phyloP scores from a whole-genome alignment of 768 basidiomycete species.

The Russula emetica region DNA sequence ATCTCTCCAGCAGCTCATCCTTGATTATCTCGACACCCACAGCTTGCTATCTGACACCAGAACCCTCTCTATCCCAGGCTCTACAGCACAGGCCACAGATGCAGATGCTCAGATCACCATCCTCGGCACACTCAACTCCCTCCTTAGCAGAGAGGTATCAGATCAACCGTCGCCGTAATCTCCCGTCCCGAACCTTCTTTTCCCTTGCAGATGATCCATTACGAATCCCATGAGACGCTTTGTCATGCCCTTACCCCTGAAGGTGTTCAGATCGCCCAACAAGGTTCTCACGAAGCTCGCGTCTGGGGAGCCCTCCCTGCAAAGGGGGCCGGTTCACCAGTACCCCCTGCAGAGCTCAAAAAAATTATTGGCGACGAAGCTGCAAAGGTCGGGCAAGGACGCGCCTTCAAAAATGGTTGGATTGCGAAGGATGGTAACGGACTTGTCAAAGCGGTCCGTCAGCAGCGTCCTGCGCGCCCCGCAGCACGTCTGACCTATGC shows the following conservation, averaged over 20 bases:
- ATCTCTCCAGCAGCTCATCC: conserved; percentile 70
- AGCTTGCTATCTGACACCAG: conserved; percentile 65
- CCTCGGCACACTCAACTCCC: conserved; percentile 88
- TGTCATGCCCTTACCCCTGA: conserved; percentile 76
- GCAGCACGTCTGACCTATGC: conserved; percentile 23
- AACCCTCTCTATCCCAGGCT: conserved; percentile 59
- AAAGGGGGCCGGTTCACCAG: conserved; percentile 63
- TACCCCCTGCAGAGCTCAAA: conserved; percentile 67
- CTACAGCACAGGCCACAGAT: conserved; percentile 50
- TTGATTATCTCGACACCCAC: conserved; percentile 61
- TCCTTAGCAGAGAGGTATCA: conserved; percentile 36
- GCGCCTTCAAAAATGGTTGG: conserved; percentile 98
- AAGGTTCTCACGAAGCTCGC: conserved; percentile 92
- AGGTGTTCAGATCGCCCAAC: conserved; percentile 68
- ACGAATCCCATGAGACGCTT: conserved; percentile 70
- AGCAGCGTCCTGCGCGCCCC: conserved; percentile 1
- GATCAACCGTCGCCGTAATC: neutral
- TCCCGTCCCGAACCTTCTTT: conserved; percentile 19
- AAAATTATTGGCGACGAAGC: conserved; percentile 77
- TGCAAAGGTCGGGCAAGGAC: conserved; percentile 89
- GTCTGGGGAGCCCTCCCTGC: conserved; percentile 82
- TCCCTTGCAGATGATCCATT: conserved; percentile 67
- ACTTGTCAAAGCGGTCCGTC: conserved; percentile 77
- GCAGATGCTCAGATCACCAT: conserved; percentile 80
- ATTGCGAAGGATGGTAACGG: conserved; percentile 86